These are phyloP conservation scores for Exserohilum rostratum DNA, from an alignment of 2,329 filamentous ascomycete genomes.

Conservation along the genomic window DNA sequence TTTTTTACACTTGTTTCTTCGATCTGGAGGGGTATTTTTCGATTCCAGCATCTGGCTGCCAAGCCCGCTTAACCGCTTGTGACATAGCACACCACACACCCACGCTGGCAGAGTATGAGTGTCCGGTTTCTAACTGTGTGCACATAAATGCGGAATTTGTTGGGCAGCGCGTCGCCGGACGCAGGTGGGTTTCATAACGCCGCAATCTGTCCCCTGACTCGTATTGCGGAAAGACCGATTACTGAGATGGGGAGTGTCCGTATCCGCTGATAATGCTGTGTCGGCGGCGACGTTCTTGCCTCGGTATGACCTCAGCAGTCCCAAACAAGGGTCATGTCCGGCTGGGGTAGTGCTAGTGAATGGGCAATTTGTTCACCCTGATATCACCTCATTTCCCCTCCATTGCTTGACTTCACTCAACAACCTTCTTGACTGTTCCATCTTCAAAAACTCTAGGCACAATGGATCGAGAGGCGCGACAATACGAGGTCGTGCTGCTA, in stretches of 20 bases:
- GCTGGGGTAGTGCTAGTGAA: constrained; percentile 16
- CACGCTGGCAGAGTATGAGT: no score
- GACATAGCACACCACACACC: background rate
- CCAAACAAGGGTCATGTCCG: constrained; percentile 32
- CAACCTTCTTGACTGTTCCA: constrained; percentile 14
- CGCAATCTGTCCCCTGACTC: background rate
- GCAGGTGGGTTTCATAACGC: no score
- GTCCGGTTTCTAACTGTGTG: no score
- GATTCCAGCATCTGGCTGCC: constrained; percentile 7
- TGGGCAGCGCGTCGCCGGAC: background rate
- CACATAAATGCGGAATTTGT: no score
- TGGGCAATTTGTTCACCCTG: constrained; percentile 13
- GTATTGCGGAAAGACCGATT: no score
- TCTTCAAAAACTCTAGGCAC: constrained; percentile 7
- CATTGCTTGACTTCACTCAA: background rate
- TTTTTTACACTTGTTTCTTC: background rate
- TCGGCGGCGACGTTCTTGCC: no score
- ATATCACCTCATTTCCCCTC: constrained; percentile 5
- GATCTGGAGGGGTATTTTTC: constrained; percentile 13
- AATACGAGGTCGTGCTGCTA: constrained; percentile 70
- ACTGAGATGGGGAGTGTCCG: no score
- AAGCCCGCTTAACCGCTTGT: constrained; percentile 3
- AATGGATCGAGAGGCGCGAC: constrained; percentile 45
- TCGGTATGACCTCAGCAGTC: constrained; percentile 25
- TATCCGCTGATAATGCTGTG: no score